Base-by-base conservation (phyloP, 768 basidiomycete species). In the Rhodocollybia butyracea region DNA sequence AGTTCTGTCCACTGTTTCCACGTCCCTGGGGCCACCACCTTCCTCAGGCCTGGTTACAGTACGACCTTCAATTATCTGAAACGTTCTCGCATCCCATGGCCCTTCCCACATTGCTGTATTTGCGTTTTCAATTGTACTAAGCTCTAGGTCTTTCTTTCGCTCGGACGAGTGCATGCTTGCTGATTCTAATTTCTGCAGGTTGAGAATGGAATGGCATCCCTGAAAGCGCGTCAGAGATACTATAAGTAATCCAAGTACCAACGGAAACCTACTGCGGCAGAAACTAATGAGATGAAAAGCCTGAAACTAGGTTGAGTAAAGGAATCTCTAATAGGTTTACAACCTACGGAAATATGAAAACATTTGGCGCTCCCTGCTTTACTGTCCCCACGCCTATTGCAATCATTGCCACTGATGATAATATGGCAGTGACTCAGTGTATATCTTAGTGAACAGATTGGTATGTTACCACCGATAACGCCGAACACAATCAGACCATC, bases 331-430 rank as follows among this genome's bases (percentile, higher is more conserved):
- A 2, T 8, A 17, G 17, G 30, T n/a, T n/a, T 11, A 21, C 12
- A 36, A 34, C 48, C 17, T 10, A 50, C 48, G 48, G 48, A 10
- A 50, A 50, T 5, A 50, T 19, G 22, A 50, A 50, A 19, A 34
- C n/a, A n/a, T n/a, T n/a, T n/a, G n/a, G 48, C 6, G 38, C 12
- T 7, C 7, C 19, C 24, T 19, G 34, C 22, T 50, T 50, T 7
- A 50, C 2, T 11, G 48, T 34, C 27, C 21, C n/a, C 17, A 50
- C 8, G n/a, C 32, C 32, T 11, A 50, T 22, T 36, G 48, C 48
- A 13, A 24, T 24, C 48, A 50, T 50, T 50, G 48, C 48, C 31
- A 50, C 48, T 50, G 10, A n/a, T n/a, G n/a, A n/a, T n/a, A n/a
- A n/a, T n/a, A n/a, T n/a, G n/a, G n/a, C n/a, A n/a, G n/a, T n/a